A percentile compares a stretch with the other conserved stretches of the same genome.
phyloP scores from a whole-genome alignment of 2,329 filamentous ascomycete genomes.

The Ophiostoma sp. region DNA sequence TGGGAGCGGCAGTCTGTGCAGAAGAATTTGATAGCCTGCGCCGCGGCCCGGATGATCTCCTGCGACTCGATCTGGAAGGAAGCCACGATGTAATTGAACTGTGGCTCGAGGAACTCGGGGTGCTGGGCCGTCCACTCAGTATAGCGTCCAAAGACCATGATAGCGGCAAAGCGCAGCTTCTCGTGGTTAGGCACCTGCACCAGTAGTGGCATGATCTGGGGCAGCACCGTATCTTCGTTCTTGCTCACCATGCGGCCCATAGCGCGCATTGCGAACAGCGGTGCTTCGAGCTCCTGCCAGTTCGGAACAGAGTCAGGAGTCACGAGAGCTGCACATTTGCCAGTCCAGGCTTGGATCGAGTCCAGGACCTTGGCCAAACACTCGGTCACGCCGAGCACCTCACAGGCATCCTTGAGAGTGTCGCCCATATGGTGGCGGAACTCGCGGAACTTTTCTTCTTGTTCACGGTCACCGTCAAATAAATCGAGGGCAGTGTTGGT shows the following conservation, averaged over 20 bases:
- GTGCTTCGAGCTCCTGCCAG: conserved; percentile 95
- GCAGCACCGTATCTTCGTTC: conserved; percentile 79
- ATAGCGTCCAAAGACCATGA: conserved; percentile 94
- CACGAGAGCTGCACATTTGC: conserved; percentile 70
- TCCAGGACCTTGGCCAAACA: conserved; percentile 85
- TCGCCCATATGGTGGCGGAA: conserved; percentile 98
- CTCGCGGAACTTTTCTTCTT: conserved; percentile 93
- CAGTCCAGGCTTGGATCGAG: conserved; percentile 83
- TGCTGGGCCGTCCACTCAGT: conserved; percentile 97
- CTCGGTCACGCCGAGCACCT: conserved; percentile 89
- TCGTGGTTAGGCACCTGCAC: conserved; percentile 93
- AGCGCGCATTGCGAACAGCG: conserved; percentile 88
- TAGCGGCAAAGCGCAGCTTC: conserved; percentile 96
- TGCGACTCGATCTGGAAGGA: conserved; percentile 84
- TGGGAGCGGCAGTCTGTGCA: conserved; percentile 90
- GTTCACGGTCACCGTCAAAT: conserved; percentile 91
- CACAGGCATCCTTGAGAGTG: conserved; percentile 92
- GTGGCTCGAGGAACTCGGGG: conserved; percentile 82
- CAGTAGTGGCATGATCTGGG: conserved; percentile 86
- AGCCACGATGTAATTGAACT: conserved; percentile 92
- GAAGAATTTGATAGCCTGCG: conserved; percentile 93
- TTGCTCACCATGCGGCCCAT: conserved; percentile 94
- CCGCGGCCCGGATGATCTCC: conserved; percentile 86
- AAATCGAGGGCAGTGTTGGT: conserved; percentile 50
- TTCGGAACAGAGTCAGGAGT: conserved; percentile 72